These are phyloP conservation scores for Aspergillus tamarii DNA, from an alignment of 2,329 filamentous ascomycete species.

Conservation along the genomic window DNA sequence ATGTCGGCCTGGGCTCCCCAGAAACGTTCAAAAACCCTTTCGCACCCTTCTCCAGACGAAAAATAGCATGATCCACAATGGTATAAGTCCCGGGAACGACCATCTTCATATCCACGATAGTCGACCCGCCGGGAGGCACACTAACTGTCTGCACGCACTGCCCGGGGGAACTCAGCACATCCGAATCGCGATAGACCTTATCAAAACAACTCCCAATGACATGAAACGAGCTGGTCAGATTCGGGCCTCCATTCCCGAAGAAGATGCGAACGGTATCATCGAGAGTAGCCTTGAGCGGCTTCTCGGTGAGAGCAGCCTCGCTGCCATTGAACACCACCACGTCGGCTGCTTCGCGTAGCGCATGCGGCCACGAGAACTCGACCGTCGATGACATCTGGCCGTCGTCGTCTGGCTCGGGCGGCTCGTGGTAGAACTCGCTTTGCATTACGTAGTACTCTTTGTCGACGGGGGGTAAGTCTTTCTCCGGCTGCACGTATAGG, in stretches of 20 bases:
- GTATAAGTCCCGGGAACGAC: conserved; percentile 38
- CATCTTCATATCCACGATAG: conserved; percentile 38
- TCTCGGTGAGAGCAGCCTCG: conserved; percentile 35
- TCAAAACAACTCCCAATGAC: conserved; percentile 36
- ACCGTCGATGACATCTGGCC: conserved; percentile 32
- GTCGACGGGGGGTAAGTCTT: conserved; percentile 34
- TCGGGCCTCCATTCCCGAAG: conserved; percentile 41
- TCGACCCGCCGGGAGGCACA: conserved; percentile 33
- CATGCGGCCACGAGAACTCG: conserved; percentile 41
- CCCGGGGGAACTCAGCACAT: conserved; percentile 34
- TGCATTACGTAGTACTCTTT: conserved; percentile 44
- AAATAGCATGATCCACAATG: conserved; percentile 40
- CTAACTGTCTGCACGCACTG: conserved; percentile 29
- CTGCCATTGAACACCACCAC: conserved; percentile 39
- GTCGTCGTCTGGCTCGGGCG: conserved; percentile 36
- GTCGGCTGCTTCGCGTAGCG: conserved; percentile 35
- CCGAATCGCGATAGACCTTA: conserved; percentile 35
- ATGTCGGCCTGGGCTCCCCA: conserved; percentile 30
- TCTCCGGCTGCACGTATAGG: conserved; percentile 40
- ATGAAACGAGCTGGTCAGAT: conserved; percentile 39
- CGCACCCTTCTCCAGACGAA: conserved; percentile 38
- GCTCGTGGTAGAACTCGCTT: conserved; percentile 43
- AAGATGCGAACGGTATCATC: conserved; percentile 39
- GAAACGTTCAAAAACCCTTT: conserved; percentile 41
- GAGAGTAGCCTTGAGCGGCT: conserved; percentile 33